Evolutionary conservation across 768 basidiomycete species (phyloP), one percentile per base, ranked within the genome.

Genomic region (Termitomyces sp.): DNA sequence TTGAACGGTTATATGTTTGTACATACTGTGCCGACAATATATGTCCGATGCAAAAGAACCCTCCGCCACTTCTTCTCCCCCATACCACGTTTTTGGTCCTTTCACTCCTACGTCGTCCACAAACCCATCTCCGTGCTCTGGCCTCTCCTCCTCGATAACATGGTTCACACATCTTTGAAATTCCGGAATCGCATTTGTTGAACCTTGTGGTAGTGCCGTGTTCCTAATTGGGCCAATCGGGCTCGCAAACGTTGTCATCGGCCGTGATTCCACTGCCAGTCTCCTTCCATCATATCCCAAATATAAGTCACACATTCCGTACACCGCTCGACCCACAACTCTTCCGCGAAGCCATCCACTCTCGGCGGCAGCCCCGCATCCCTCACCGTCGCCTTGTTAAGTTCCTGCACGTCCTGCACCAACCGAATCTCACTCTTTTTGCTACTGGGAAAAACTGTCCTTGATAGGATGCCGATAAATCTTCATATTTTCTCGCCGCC

Each of bases 201-300:
- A 64, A 0, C 74, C 76, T 64, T 70, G 70, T 0, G 70, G 69
- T 0, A 76, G 50, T 0, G 60, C 61, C 0, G 57, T 61, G 0
- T 70, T 62, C 1, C 64, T 58, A 0, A 63, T 31, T 0, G 67
- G 56, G 0, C 72, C 67, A 4, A 64, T 45, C 0, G 66, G 66
- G 0, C 63, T 66, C 46, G 65, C 59, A 53, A 74, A 76, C 0
- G 66, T 70, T 0, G 73, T 75, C 2, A 76, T 43, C 16, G 72
- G 68, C 0, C 66, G 45, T 0, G 67, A 76, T 0, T 54, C 49
- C 5, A 51, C 56, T 2, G 61, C 60, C 0, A 77, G 58, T 0
- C 53, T 53, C 0, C 67, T 56, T 1, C 56, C 39, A 39, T 56
- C 50, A 40, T 52, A 56, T 1, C 50, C 50, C 1, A 66, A 60